Conservation (phyloP, 2,329 filamentous ascomycete genomes). For the Basipetospora chlamydospora region DNA sequence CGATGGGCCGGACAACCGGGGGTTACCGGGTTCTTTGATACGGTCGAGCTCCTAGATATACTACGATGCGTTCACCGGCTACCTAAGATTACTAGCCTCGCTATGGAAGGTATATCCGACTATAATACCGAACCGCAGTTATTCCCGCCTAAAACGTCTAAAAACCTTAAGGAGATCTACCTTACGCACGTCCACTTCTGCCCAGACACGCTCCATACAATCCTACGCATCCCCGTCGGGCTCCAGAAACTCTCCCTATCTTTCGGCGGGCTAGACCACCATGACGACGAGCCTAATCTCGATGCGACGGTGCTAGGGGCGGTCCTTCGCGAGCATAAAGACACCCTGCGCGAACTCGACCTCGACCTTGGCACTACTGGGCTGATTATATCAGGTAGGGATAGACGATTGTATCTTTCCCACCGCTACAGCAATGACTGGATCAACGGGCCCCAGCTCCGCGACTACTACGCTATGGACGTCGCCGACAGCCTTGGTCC, state of each 20-base stretch:
- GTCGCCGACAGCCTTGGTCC: slow-evolving; percentile 1
- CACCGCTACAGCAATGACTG: background rate
- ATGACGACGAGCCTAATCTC: slow-evolving; percentile 1
- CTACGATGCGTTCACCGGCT: slow-evolving; percentile 9
- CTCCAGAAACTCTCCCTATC: slow-evolving; percentile 6
- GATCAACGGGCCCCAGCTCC: no score
- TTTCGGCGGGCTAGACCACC: background rate
- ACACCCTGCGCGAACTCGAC: slow-evolving; percentile 6
- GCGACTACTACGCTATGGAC: background rate
- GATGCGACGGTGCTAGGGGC: slow-evolving; percentile 6
- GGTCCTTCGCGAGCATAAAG: slow-evolving; percentile 5
- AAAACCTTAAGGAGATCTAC: slow-evolving; percentile 6
- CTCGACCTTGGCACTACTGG: slow-evolving; percentile 5
- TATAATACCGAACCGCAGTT: slow-evolving; percentile 2
- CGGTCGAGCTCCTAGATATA: slow-evolving; percentile 4
- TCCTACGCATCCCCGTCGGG: slow-evolving; percentile 7
- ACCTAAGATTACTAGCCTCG: slow-evolving; percentile 1
- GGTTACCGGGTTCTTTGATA: background rate
- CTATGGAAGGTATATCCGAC: slow-evolving; percentile 7
- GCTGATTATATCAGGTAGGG: background rate
- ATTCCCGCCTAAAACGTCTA: slow-evolving; percentile 5
- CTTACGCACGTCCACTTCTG: slow-evolving; percentile 6
- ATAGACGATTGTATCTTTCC: background rate
- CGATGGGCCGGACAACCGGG: background rate
- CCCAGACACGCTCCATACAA: slow-evolving; percentile 4